These are phyloP conservation scores for Crithidia thermophila DNA, from an alignment of 208 protist genomes.

Conservation along the genomic window DNA sequence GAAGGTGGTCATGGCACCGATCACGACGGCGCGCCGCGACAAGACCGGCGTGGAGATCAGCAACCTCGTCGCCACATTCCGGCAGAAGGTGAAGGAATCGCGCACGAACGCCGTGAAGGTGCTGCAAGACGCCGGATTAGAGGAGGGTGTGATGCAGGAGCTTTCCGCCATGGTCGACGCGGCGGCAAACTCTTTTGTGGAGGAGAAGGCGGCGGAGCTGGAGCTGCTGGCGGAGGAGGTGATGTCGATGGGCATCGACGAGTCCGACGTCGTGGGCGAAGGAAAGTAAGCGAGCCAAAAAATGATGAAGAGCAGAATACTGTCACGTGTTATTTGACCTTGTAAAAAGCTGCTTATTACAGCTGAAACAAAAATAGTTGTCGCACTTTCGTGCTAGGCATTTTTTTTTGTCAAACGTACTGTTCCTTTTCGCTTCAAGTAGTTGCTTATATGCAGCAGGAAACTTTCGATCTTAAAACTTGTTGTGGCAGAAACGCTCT, in stretches of 20 bases:
- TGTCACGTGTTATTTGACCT: neutral
- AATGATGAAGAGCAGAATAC: neutral
- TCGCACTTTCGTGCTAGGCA: too few relatives aligned
- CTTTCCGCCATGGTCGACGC: conserved; percentile 58
- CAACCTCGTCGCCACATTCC: conserved; percentile 44
- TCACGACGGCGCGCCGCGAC: conserved; percentile 76
- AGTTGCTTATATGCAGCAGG: too few relatives aligned
- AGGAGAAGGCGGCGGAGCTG: conserved; percentile 77
- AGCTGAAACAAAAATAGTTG: too few relatives aligned
- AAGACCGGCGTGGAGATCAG: conserved; percentile 65
- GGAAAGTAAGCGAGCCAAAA: neutral
- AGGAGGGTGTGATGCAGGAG: conserved; percentile 61
- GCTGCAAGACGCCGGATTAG: conserved; percentile 66
- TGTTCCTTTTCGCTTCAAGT: too few relatives aligned
- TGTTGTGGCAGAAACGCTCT: too few relatives aligned
- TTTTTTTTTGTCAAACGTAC: too few relatives aligned
- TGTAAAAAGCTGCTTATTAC: too few relatives aligned
- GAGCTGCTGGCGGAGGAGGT: conserved; percentile 74
- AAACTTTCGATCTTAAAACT: too few relatives aligned
- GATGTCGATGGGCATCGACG: conserved; percentile 86
- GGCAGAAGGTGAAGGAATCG: conserved; percentile 58
- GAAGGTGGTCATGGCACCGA: conserved; percentile 62
- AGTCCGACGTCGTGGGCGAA: conserved; percentile 51
- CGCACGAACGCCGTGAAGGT: conserved; percentile 63
- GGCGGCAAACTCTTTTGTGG: conserved; percentile 62